phyloP scores from a whole-genome alignment of 2,329 filamentous ascomycete genomes.

The Bipolaris gigantea region DNA sequence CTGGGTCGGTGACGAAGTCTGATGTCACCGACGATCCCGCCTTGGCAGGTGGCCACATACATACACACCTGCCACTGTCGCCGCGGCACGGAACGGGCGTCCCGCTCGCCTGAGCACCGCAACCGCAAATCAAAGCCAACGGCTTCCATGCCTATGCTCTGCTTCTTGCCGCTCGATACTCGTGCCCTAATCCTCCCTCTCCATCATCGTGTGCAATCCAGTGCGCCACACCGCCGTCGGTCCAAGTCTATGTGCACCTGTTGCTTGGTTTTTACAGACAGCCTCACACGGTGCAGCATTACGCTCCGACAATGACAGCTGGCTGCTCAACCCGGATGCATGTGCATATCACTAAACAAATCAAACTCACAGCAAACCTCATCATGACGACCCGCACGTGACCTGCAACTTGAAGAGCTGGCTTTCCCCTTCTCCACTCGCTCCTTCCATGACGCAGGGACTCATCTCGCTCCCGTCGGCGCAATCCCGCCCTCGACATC shows the following conservation, averaged over 20 bases:
- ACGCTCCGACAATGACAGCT: too few species aligned
- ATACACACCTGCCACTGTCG: too few species aligned
- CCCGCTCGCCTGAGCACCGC: not conserved
- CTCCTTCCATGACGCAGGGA: constrained; percentile 11
- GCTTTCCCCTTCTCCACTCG: too few species aligned
- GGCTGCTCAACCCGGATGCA: too few species aligned
- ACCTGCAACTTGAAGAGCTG: not conserved
- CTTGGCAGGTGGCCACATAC: not conserved
- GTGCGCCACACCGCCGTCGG: not conserved
- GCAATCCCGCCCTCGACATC: constrained; percentile 44
- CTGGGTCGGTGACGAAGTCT: constrained; percentile 20
- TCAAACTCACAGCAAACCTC: not conserved
- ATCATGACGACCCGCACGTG: not conserved
- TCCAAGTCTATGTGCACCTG: too few species aligned
- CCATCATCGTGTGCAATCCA: constrained; percentile 14
- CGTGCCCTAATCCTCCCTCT: constrained; percentile 3
- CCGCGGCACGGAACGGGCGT: constrained; percentile 13
- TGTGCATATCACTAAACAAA: constrained; percentile 7
- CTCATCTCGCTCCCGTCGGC: constrained; percentile 36
- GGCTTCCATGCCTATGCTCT: constrained; percentile 17
- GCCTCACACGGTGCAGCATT: too few species aligned
- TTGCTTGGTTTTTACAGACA: too few species aligned
- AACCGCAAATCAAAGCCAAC: not conserved
- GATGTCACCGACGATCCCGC: constrained; percentile 18
- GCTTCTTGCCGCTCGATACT: constrained; percentile 4